Base-by-base conservation (phyloP, 179 eudicot species). In the Camellia oleifera region DNA sequence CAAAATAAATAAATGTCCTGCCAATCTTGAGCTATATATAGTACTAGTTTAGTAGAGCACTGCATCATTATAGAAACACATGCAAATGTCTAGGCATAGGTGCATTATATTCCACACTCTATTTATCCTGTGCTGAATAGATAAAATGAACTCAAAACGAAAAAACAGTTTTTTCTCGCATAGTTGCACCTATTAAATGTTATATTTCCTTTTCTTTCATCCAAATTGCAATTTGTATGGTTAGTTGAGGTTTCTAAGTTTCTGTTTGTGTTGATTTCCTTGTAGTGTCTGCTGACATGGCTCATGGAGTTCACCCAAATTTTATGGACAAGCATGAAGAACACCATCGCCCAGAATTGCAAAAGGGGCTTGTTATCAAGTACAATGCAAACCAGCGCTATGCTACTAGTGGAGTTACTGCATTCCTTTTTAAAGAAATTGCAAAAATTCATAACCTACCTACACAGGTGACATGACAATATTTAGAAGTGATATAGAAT, bases 281-380 rank as follows among this genome's bases (percentile, higher is more conserved):
- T 78, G 77, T 76, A 96, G 99, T 96, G 40, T 96, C 99, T 73
- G 97, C 99, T 83, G 99, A 96, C 79, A 96, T 96, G 98, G 99
- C 99, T 82, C 99, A 96, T 86, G 98, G 98, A 81, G 96, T 96
- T 83, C 98, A 96, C 83, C 98, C 98, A 69, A 96, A 96, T 85
- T 94, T 88, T 78, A 74, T 75, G 79, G 99, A 96, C 72, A 94
- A 94, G 86, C 98, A 96, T 66, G 99, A 96, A 84, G 99, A 96
- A 75, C 90, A 92, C 79, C 99, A 96, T 87, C 90, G 94, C 45
- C 99, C 99, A 18, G 85, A 92, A 84, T 77, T 95, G 87, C 95
- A 94, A 40, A 92, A 94, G 83, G 99, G 99, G 48, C 95, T 95
- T 65, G 99, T 95, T 20, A 95, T 95, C 76, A 95, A 95, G 82